These are phyloP conservation scores for Eutrema salsugineum DNA, from an alignment of 441 rosid species.

Conservation along the genomic window DNA sequence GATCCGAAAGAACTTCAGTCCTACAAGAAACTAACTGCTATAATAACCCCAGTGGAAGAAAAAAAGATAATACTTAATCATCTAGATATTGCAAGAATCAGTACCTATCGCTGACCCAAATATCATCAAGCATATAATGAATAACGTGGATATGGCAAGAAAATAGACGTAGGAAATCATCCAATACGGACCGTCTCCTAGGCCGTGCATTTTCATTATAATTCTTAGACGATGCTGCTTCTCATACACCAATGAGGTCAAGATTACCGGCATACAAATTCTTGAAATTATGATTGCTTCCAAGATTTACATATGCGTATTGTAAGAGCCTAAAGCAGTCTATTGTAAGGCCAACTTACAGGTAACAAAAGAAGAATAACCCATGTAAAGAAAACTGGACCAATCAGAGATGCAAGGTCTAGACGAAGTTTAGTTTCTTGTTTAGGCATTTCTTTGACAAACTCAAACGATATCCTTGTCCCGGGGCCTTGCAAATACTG, in stretches of 20 bases:
- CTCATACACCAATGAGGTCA: slow-evolving; percentile 72
- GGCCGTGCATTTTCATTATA: slow-evolving; percentile 98
- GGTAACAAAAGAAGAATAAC: slow-evolving; percentile 79
- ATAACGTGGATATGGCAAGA: slow-evolving; percentile 54
- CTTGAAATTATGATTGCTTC: too few species aligned
- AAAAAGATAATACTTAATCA: too few species aligned
- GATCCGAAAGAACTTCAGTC: slow-evolving; percentile 68
- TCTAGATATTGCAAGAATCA: neutral
- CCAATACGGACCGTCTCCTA: slow-evolving; percentile 94
- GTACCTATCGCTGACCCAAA: slow-evolving; percentile 59
- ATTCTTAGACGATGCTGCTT: slow-evolving; percentile 73
- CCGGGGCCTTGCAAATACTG: slow-evolving; percentile 51
- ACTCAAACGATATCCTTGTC: slow-evolving; percentile 60
- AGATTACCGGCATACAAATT: slow-evolving; percentile 51
- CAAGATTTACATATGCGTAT: neutral
- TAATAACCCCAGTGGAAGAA: neutral
- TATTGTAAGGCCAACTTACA: slow-evolving; percentile 48
- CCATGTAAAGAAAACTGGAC: slow-evolving; percentile 90
- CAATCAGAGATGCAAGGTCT: slow-evolving; percentile 73
- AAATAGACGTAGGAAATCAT: slow-evolving; percentile 78
- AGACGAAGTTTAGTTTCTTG: slow-evolving; percentile 37
- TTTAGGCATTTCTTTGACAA: slow-evolving; percentile 86
- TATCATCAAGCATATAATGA: slow-evolving; percentile 62
- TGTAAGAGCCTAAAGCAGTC: neutral
- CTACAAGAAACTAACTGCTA: slow-evolving; percentile 24